Evolutionary conservation across 305 asterid species (phyloP).

Genomic region (Plantago rigida): DNA sequence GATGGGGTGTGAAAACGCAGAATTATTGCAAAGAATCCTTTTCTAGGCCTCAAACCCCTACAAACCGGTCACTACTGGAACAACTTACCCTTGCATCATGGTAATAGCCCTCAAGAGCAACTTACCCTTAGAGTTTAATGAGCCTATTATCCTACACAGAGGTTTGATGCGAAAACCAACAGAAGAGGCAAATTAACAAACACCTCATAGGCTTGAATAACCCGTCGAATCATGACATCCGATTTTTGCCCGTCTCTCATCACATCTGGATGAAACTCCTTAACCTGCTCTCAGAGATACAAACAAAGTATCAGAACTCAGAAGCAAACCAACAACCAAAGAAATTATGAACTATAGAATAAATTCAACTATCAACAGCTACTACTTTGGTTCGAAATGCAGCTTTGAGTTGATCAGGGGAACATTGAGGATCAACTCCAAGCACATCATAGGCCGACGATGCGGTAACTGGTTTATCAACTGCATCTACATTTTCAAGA

Average conservation of each 20-base stretch:
- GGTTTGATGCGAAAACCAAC: background rate
- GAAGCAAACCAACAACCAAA: too few species aligned
- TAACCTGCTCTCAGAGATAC: slow-evolving; percentile 39
- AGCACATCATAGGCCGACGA: slow-evolving; percentile 54
- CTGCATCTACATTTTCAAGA: slow-evolving; percentile 13
- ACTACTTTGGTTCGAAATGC: slow-evolving; percentile 78
- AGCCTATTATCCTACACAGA: background rate
- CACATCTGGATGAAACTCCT: slow-evolving; percentile 81
- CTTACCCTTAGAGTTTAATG: too few species aligned
- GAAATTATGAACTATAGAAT: background rate
- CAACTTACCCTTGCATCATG: background rate
- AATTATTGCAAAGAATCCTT: too few species aligned
- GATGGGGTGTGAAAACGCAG: too few species aligned
- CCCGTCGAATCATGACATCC: slow-evolving; percentile 61
- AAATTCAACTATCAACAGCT: background rate
- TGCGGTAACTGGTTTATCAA: slow-evolving; percentile 36
- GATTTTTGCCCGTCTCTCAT: slow-evolving; percentile 37
- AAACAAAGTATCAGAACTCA: background rate
- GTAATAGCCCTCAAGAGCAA: too few species aligned
- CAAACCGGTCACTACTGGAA: too few species aligned
- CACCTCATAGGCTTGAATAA: slow-evolving; percentile 81
- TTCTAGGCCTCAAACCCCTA: too few species aligned
- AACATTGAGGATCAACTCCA: slow-evolving; percentile 53
- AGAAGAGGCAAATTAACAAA: slow-evolving; percentile 4
- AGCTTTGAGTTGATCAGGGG: slow-evolving; percentile 55